Evolutionary conservation across 2,329 filamentous ascomycete genomes (phyloP).

Genomic region (Neonectria ditissima): DNA sequence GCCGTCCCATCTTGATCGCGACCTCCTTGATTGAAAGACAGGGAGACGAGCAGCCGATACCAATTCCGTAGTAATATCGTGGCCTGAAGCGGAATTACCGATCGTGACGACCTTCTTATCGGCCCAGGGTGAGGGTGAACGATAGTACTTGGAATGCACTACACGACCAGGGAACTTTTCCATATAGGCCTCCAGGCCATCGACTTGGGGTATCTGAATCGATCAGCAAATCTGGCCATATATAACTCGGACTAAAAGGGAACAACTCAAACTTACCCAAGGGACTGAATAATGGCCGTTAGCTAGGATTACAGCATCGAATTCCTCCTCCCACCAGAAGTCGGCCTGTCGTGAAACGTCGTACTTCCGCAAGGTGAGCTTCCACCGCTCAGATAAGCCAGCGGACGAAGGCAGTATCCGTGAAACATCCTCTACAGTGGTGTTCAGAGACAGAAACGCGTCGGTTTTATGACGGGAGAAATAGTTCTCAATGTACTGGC

Average conservation of each 20-base stretch:
- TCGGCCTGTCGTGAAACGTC: conserved; percentile 59
- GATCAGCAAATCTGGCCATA: not conserved
- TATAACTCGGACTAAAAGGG: not conserved
- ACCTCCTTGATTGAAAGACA: conserved; percentile 64
- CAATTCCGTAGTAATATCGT: conserved; percentile 55
- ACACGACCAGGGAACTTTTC: conserved; percentile 54
- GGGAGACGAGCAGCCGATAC: conserved; percentile 53
- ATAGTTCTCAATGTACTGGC: conserved; percentile 68
- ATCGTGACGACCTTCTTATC: conserved; percentile 53
- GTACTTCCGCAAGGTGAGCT: conserved; percentile 59
- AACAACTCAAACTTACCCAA: conserved; percentile 51
- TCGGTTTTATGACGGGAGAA: conserved; percentile 64
- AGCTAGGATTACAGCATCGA: conserved; percentile 58
- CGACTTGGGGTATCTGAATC: conserved; percentile 57
- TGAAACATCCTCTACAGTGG: conserved; percentile 63
- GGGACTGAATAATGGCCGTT: conserved; percentile 60
- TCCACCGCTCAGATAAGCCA: conserved; percentile 53
- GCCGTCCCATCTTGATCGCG: conserved; percentile 63
- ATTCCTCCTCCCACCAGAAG: conserved; percentile 65
- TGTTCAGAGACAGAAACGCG: conserved; percentile 59
- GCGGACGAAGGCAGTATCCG: conserved; percentile 39
- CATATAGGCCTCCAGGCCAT: conserved; percentile 56
- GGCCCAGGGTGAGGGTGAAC: conserved; percentile 50
- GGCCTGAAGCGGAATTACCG: conserved; percentile 59
- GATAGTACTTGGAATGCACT: conserved; percentile 60